Base-by-base conservation (phyloP, 352 stramenopile genomes). In the Globisporangium parvum region DNA sequence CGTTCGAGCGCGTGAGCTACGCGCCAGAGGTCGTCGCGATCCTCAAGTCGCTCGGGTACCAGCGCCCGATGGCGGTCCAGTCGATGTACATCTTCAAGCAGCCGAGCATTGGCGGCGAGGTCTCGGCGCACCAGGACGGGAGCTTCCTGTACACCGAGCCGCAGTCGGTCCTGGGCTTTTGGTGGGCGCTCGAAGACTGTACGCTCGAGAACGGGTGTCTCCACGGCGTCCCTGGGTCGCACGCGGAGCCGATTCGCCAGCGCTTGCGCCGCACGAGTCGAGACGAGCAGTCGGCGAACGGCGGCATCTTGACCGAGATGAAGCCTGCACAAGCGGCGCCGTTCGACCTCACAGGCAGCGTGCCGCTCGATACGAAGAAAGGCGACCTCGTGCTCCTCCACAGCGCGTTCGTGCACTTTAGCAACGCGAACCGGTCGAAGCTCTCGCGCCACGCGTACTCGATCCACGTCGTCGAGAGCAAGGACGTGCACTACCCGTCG, bases 21-120 rank as follows among this genome's bases (percentile, higher is more conserved):
- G 93, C 85, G 8, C 23, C 67, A 0, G 73, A 91, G 53, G 77
- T 98, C 15, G 40, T 78, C 26, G 67, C 48, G 37, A 85, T 98
- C 14, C 66, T 91, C 51, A 68, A 77, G 52, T 91, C 87, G 23
- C 76, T 98, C 23, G 78, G 81, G 3, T 98, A 95, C 65, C 60
- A 75, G 42, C 75, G 93, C 33, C 93, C 96, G 2, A 77, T 97
- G 33, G 77, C 95, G 1, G 92, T 96, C 51, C 93, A 98, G 65
- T 95, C 74, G 50, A 98, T 98, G 96, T 98, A 98, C 71, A 98
- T 98, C 68, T 98, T 98, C 76, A 98, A 98, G 69, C 88, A 98
- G 67, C 85, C 89, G 20, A 77, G 71, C 35, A 96, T 98, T 53
- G 94, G 96, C 35, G 94, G 93, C 37, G 89, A 97, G 44, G 94